Evolutionary conservation across 495 filamentous ascomycete species (phyloP).

Genomic region (Xylaria palmicola): DNA sequence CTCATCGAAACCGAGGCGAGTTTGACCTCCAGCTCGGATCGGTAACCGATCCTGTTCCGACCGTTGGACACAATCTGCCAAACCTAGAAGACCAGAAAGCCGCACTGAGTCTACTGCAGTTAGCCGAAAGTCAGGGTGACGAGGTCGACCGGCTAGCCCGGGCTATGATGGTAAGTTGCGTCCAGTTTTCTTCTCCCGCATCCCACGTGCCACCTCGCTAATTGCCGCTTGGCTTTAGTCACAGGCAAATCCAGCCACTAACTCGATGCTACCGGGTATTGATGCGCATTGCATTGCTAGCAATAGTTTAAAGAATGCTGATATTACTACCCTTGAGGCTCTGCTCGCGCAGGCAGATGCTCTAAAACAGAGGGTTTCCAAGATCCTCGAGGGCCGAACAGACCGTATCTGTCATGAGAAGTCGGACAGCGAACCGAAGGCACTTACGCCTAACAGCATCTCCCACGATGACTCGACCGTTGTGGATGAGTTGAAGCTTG

Average conservation of each 20-base stretch:
- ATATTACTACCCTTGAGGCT: slow-evolving; percentile 24
- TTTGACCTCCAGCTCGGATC: neutral
- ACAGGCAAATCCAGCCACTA: slow-evolving; percentile 33
- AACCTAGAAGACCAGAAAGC: slow-evolving; percentile 50
- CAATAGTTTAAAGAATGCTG: slow-evolving; percentile 21
- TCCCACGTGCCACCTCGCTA: neutral
- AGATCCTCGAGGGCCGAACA: slow-evolving; percentile 18
- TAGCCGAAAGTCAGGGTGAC: slow-evolving; percentile 33
- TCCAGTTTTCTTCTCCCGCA: neutral
- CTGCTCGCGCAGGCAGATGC: slow-evolving; percentile 29
- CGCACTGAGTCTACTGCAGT: slow-evolving; percentile 55
- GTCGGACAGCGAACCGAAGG: slow-evolving; percentile 2
- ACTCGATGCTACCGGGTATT: slow-evolving; percentile 37
- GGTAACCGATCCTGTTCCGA: slow-evolving; percentile 19
- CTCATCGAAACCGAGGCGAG: slow-evolving; percentile 33
- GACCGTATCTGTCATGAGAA: slow-evolving; percentile 1
- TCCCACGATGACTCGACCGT: slow-evolving; percentile 17
- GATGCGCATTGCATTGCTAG: slow-evolving; percentile 30
- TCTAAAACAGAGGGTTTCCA: slow-evolving; percentile 15
- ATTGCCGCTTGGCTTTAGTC: slow-evolving; percentile 29
- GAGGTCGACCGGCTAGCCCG: slow-evolving; percentile 38
- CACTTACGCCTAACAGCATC: slow-evolving; percentile 10
- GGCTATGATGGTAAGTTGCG: slow-evolving; percentile 43
- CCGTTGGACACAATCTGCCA: slow-evolving; percentile 11
- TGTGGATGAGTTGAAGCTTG: slow-evolving; percentile 18